Conservation (phyloP, 192 early-diverging fungal species). For the Backusella morwellensis region DNA sequence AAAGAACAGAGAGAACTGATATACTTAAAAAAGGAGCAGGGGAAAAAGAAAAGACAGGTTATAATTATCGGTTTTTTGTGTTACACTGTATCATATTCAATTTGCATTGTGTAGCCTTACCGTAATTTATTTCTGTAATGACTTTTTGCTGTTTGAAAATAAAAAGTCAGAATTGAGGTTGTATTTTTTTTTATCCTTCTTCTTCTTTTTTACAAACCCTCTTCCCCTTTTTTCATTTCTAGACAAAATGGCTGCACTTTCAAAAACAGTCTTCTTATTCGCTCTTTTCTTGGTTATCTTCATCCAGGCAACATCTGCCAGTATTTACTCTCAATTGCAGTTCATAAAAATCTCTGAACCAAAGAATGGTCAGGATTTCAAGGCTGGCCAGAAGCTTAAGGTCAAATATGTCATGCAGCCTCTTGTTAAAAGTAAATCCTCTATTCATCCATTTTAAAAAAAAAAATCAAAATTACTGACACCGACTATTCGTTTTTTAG, state of each 20-base stretch:
- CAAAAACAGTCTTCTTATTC: conserved; percentile 10
- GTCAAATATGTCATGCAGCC: conserved; percentile 39
- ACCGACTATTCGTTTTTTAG: conserved; percentile 7
- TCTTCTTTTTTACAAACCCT: neutral
- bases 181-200: neutral
- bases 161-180: neutral
- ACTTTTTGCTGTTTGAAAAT: neutral
- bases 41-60: neutral
- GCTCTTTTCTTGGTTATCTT: conserved; percentile 17
- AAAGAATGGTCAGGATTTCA: conserved; percentile 19
- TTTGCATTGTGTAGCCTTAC: neutral
- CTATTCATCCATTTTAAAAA: neutral
- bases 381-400: conserved; percentile 23
- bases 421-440: conserved; percentile 24
- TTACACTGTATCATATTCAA: neutral
- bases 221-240: neutral
- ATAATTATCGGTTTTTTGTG: neutral
- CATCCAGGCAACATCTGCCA: conserved; percentile 21
- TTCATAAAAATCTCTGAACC: conserved; percentile 35
- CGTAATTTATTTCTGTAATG: conserved; percentile 3
- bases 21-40: neutral
- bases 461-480: too few species aligned
- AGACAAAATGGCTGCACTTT: conserved; percentile 10
- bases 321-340: conserved; percentile 32
- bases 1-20: neutral